A percentile compares a stretch with the other conserved stretches of the same genome.
Conservation (phyloP, 179 eudicot genomes). For the Corrigiola litoralis region DNA sequence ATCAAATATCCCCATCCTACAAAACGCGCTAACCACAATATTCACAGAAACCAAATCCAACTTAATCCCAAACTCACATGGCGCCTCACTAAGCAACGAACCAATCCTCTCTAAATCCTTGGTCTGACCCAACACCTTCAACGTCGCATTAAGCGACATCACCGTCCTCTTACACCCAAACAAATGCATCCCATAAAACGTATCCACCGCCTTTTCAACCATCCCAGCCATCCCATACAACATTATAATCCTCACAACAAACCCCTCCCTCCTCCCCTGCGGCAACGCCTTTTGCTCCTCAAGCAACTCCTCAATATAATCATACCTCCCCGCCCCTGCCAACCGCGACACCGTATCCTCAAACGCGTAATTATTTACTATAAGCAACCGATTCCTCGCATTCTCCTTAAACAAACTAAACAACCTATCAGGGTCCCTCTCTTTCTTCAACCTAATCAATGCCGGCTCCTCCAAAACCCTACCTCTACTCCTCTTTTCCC, state of each 20-base stretch:
- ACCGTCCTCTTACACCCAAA: slow-evolving; percentile 62
- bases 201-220: slow-evolving; percentile 59
- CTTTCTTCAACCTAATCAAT: slow-evolving; percentile 53
- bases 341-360: slow-evolving; percentile 73
- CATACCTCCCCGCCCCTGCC: slow-evolving; percentile 58
- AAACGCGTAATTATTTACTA: slow-evolving; percentile 62
- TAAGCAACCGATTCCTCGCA: slow-evolving; percentile 51
- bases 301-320: slow-evolving; percentile 62
- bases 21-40: slow-evolving; percentile 62
- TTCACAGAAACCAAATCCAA: slow-evolving; percentile 60
- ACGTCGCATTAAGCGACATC: slow-evolving; percentile 71
- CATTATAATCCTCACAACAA: slow-evolving; percentile 66
- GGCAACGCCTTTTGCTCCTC: slow-evolving; percentile 78
- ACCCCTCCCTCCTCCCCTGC: slow-evolving; percentile 82
- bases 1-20: slow-evolving; percentile 48
- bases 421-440: slow-evolving; percentile 69
- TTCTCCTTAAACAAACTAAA: slow-evolving; percentile 58
- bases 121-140: slow-evolving; percentile 53
- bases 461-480: slow-evolving; percentile 60
- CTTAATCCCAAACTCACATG: slow-evolving; percentile 39
- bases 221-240: slow-evolving; percentile 80
- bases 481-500: not conserved
- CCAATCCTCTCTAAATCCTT: slow-evolving; percentile 41
- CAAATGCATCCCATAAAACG: slow-evolving; percentile 64
- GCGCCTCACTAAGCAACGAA: slow-evolving; percentile 44